Evolutionary conservation across 2,329 filamentous ascomycete genomes (phyloP), one percentile per base, ranked within the genome.

Genomic region (Botryotinia convoluta): DNA sequence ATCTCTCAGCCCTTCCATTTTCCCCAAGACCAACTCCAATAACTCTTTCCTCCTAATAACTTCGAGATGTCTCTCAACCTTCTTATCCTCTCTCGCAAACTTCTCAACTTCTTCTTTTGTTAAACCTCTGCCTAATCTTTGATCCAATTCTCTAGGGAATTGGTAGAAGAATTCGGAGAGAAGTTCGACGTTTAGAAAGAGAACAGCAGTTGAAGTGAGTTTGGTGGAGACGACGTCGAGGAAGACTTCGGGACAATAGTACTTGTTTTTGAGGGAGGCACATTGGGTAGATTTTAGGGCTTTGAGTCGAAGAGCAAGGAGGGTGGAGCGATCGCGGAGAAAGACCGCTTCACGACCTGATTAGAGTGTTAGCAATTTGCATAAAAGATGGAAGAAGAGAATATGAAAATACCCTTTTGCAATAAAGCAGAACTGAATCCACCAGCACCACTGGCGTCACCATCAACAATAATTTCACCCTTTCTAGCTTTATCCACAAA

Each of bases 111-210:
- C 91, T 9, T 90, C 90, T 72, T 92, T 89, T 48, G 89, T 89
- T 74, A 98, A 86, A 78, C 94, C 91, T 39, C 94, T 90, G 63
- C 95, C 94, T 18, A 99, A 90, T 48, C 95, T 90, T 74, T 92
- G 85, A 82, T 99, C 96, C 20, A 99, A 88, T 81, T 98, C 94
- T 57, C 96, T 89, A 0, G 96, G 96, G 83, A 99, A 99, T 81
- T 96, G 94, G 84, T 98, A 97, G 84, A 97, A 98, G 82, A 98
- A 99, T 80, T 99, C 97, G 2, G 93, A 95, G 29, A 99, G 88
- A 32, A 99, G 88, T 84, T 99, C 97, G 18, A 98, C 96, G 80
- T 99, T 98, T 44, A 99, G 88, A 86, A 99, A 99, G 0, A 99
- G 89, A 14, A 99, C 96, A 3, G 96, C 95, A 0, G 96, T 99